Evolutionary conservation across 1,139 yeast genomes (phyloP), one percentile per base, ranked within the genome.

Genomic region (Pneumocystis sp.): DNA sequence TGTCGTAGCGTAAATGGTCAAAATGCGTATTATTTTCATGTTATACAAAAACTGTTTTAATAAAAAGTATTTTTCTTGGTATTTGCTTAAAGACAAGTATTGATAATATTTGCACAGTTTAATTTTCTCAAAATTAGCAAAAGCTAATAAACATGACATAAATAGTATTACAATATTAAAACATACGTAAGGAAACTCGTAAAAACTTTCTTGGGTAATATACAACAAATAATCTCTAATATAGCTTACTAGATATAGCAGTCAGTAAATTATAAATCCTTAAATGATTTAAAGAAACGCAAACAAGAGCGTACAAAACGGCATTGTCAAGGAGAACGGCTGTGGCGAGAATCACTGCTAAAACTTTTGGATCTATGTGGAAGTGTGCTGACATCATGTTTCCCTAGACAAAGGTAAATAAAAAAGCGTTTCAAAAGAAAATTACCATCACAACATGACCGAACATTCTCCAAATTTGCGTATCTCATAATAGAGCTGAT

Each of bases 401-500:
- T 60, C 44, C 57, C 57, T 50, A 50, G 2, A 19, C 25, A 50
- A 25, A 7, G 10, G 21, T 25, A 25, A 15, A 25, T 25, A 25
- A 50, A 25, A 19, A 50, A 25, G 25, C 34, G 10, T 3, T 12
- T 50, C 21, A 25, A 3, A 50, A n/a, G n/a, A 50, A 50, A 50
- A 31, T 25, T 50, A 50, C 72, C 72, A 57, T 67, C 70, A 59
- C 72, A 70, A 61, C 72, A 70, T 3, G 63, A 62, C 37, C 72
- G 59, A 12, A 70, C 71, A 63, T 70, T 68, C 59, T 70, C 71
- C 61, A 70, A 34, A 12, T 68, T 68, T 21, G 63, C 68, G 3
- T 61, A 50, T 40, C 66, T 68, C 25, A 60, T 35, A 44, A 63
- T 64, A n/a, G 66, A 68, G 12, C 59, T 31, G 35, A 65, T 64